A percentile compares a stretch with the other conserved stretches of the same genome.
Evolutionary conservation across 371 early-diverging fungal genomes (phyloP).

Genomic region (Rhizopus arrhizus): DNA sequence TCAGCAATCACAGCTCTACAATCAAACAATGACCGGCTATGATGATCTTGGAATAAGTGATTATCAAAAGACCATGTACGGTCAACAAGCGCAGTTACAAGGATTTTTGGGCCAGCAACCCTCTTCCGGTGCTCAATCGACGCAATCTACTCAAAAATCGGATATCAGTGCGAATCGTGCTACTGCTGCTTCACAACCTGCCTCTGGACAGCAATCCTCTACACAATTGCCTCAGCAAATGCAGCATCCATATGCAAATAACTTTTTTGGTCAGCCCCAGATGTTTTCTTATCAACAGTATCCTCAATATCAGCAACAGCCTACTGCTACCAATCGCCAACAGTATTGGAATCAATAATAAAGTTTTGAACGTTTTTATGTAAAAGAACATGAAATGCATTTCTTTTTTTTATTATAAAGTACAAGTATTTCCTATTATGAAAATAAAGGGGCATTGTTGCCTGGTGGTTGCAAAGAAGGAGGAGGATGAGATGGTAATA

Average conservation of each 20-base stretch:
- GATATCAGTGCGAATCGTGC: conserved; percentile 2
- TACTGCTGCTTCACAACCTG: conserved; percentile 3
- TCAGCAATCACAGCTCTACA: conserved; percentile 52
- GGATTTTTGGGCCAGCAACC: conserved; percentile 28
- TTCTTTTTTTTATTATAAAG: neutral
- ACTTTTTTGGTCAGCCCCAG: conserved; percentile 41
- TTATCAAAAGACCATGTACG: conserved; percentile 49
- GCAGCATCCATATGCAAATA: conserved; percentile 21
- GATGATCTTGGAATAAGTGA: conserved; percentile 56
- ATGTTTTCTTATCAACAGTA: conserved; percentile 39
- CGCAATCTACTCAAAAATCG: conserved; percentile 18
- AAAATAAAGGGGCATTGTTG: neutral
- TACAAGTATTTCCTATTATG: neutral
- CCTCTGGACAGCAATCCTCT: conserved; percentile 20
- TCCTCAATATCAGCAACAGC: conserved; percentile 31
- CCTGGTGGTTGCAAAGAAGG: neutral
- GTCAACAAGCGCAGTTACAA: conserved; percentile 39
- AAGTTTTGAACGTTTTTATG: too few species aligned
- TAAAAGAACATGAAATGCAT: neutral
- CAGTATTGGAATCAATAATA: conserved; percentile 31
- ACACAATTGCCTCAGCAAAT: conserved; percentile 22
- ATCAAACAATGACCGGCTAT: conserved; percentile 38
- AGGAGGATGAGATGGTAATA: conserved; percentile 3
- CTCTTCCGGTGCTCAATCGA: conserved; percentile 6
- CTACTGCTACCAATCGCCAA: conserved; percentile 22